Conservation (phyloP, 345 rosid genomes). For the Sisymbrium altissimum region DNA sequence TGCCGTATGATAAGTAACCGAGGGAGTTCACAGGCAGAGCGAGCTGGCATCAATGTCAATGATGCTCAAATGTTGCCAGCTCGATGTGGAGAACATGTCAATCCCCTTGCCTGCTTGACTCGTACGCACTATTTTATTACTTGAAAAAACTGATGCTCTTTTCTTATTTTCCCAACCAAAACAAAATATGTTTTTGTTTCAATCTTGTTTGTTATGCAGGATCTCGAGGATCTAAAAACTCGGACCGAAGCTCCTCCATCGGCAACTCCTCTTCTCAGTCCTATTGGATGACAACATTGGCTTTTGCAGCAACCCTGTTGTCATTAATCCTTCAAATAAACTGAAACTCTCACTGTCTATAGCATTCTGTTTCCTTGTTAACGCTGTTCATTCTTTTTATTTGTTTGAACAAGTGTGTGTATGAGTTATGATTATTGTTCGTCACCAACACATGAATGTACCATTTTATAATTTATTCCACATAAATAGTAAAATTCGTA, state of each 20-base stretch:
- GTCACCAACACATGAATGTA: neutral
- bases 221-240: conserved; percentile 24
- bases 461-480: neutral
- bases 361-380: neutral
- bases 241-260: conserved; percentile 16
- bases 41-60: conserved; percentile 53
- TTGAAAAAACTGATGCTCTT: neutral
- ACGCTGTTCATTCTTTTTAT: neutral
- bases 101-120: conserved; percentile 54
- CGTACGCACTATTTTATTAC: conserved; percentile 20
- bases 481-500: neutral
- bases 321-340: neutral
- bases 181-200: neutral
- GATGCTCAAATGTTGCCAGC: conserved; percentile 71
- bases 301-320: neutral
- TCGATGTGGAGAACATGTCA: conserved; percentile 63
- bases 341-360: conserved; percentile 5
- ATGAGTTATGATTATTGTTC: neutral
- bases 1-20: conserved; percentile 60
- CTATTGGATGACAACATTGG: conserved; percentile 26
- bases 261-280: conserved; percentile 4
- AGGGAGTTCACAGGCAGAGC: conserved; percentile 49
- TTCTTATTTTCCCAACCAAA: neutral
- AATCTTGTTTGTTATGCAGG: conserved; percentile 16
- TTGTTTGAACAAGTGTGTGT: neutral